These are phyloP conservation scores for Yueomyces sinensis DNA, from an alignment of 805 yeast species.

Conservation along the genomic window DNA sequence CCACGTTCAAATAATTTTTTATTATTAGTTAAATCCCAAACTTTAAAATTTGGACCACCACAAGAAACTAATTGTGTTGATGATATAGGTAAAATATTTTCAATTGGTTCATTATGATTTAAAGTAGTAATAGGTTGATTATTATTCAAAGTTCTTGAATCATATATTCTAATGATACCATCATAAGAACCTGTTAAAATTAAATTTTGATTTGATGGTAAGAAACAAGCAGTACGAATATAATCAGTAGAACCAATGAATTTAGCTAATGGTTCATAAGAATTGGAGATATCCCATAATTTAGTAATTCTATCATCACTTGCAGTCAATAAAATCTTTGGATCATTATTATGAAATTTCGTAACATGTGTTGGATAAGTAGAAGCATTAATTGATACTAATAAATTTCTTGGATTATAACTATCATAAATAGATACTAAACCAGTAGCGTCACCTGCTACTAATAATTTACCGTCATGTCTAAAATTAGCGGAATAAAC, in stretches of 20 bases:
- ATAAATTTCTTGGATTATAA: conserved; percentile 57
- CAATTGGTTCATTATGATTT: conserved; percentile 72
- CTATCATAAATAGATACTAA: conserved; percentile 85
- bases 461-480: conserved; percentile 74
- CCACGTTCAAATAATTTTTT: conserved; percentile 54
- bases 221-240: conserved; percentile 66
- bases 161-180: conserved; percentile 72
- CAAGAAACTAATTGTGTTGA: conserved; percentile 64
- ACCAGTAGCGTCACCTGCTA: conserved; percentile 94
- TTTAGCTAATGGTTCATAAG: conserved; percentile 55
- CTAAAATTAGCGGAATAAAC: conserved; percentile 89
- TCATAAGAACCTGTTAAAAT: conserved; percentile 93
- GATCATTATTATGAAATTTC: conserved; percentile 70
- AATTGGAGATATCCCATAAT: conserved; percentile 76
- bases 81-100: conserved; percentile 64
- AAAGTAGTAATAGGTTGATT: conserved; percentile 45
- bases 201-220: conserved; percentile 63
- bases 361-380: conserved; percentile 87
- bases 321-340: conserved; percentile 54
- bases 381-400: conserved; percentile 73
- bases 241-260: conserved; percentile 77
- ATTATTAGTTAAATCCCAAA: conserved; percentile 82
- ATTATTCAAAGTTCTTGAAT: conserved; percentile 42
- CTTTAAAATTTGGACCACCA: conserved; percentile 70
- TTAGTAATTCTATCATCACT: conserved; percentile 84